A percentile compares a stretch with the other conserved stretches of the same genome.
Evolutionary conservation across 169 alveolate genomes (phyloP).

Genomic region (Cardiosporidium cionae): DNA sequence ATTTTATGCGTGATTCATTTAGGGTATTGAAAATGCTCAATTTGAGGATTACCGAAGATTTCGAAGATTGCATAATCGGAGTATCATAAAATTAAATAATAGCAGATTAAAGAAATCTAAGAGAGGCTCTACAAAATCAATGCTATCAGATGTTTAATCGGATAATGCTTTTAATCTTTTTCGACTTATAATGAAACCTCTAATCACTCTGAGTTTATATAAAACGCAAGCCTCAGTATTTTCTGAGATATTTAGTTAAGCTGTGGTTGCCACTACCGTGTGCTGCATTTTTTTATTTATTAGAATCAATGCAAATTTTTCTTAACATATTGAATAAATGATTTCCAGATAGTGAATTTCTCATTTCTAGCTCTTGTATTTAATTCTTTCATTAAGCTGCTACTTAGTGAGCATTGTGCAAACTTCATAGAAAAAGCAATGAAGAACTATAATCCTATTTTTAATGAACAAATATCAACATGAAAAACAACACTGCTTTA

Average conservation of each 20-base stretch:
- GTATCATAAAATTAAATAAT: background rate
- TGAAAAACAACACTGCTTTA: no score
- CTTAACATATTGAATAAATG: no score
- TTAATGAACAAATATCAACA: no score
- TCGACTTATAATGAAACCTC: background rate
- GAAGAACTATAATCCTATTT: no score
- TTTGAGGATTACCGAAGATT: background rate
- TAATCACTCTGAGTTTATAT: background rate
- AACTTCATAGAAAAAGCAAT: no score
- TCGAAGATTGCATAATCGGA: background rate
- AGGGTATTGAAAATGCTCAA: conserved; percentile 1
- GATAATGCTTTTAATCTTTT: background rate
- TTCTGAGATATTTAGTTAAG: background rate
- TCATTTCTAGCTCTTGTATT: no score
- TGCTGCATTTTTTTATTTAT: background rate
- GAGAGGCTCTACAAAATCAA: background rate
- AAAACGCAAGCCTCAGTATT: background rate
- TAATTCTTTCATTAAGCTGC: no score
- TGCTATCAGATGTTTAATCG: background rate
- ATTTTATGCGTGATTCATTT: no score
- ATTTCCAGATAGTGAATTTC: no score
- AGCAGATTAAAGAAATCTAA: background rate
- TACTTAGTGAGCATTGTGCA: no score
- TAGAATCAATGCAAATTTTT: no score
- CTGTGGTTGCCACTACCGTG: background rate